Conservation (phyloP, 2,329 filamentous ascomycete genomes). For the Apiospora rasikravindrae region DNA sequence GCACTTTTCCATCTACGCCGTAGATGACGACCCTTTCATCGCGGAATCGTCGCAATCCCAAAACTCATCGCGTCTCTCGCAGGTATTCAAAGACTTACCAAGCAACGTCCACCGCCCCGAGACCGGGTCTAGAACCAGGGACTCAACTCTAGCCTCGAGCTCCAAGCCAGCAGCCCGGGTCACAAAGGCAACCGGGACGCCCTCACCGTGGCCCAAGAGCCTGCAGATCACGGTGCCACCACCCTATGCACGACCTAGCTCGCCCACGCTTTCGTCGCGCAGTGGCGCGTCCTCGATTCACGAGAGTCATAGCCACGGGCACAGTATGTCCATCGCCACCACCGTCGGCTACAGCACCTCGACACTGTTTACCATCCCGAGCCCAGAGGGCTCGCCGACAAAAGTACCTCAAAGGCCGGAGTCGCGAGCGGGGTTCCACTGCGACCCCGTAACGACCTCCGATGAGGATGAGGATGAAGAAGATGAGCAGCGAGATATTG, state of each 20-base stretch:
- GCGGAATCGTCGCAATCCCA: constrained; percentile 22
- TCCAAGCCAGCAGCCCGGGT: constrained; percentile 19
- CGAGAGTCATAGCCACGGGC: constrained; percentile 33
- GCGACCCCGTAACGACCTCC: not conserved
- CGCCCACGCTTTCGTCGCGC: constrained; percentile 34
- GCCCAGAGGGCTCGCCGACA: not conserved
- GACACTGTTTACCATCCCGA: constrained; percentile 20
- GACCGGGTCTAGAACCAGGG: not conserved
- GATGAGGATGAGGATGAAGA: not conserved
- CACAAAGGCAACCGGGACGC: constrained; percentile 24
- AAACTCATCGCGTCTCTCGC: constrained; percentile 32
- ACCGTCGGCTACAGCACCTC: constrained; percentile 20
- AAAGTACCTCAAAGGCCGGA: not conserved
- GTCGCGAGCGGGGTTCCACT: not conserved
- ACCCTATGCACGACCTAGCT: constrained; percentile 30
- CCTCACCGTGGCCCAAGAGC: constrained; percentile 30
- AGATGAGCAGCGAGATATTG: not conserved
- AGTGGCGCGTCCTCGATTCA: constrained; percentile 37
- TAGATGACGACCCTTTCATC: constrained; percentile 36
- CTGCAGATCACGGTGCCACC: constrained; percentile 28
- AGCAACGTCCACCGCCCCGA: constrained; percentile 19
- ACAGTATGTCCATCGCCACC: constrained; percentile 19
- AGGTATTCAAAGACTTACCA: constrained; percentile 35
- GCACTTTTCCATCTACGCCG: constrained; percentile 27
- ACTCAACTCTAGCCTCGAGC: not conserved